Base-by-base conservation (phyloP, 2,329 filamentous ascomycete genomes). In the Aotearoamyces nothofagi region DNA sequence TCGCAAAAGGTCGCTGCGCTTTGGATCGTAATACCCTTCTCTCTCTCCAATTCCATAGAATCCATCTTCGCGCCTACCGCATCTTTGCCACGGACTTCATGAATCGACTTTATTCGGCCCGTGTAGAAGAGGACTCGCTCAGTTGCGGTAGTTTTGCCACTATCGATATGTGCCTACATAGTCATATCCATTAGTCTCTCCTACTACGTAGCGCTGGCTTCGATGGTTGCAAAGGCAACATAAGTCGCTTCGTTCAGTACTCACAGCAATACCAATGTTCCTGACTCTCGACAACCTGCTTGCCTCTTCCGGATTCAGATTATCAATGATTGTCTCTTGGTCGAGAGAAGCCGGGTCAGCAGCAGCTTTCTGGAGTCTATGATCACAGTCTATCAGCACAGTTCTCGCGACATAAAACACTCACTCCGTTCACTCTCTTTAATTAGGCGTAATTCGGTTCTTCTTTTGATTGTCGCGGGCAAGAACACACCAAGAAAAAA, bases 11-110 rank as follows among this genome's bases (percentile, higher is more conserved):
- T 98, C 14, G 90, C 90, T 8, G 90, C 90, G 42, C 87, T 96
- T 56, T 98, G 87, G 48, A 98, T 98, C 33, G 90, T 98, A 53
- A 98, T 98, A 46, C 90, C 90, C 63, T 94, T 93, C 55, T 96
- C 90, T 56, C 90, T 70, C 60, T 98, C 90, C 42, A 98, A 65
- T 45, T 98, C 90, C 90, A 98, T 98, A 15, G 86, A 94, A 62
- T 98, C 90, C 90, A 98, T 98, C 63, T 98, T 98, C 36, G 90
- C 90, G 40, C 90, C 90, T 22, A 94, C 84, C 19, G 80, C 72
- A 66, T 98, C 90, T 50, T 87, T 86, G 34, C 84, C 84, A 48
- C 90, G 73, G 24, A 98, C 90, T 58, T 98, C 90, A 61, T 98
- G 90, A 47, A 98, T 96, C 17, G 82, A 69, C 52, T 92, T 92